A percentile compares a stretch with the other conserved stretches of the same genome.
Conservation (phyloP, 495 filamentous ascomycete species). For the Penicillium soppii region DNA sequence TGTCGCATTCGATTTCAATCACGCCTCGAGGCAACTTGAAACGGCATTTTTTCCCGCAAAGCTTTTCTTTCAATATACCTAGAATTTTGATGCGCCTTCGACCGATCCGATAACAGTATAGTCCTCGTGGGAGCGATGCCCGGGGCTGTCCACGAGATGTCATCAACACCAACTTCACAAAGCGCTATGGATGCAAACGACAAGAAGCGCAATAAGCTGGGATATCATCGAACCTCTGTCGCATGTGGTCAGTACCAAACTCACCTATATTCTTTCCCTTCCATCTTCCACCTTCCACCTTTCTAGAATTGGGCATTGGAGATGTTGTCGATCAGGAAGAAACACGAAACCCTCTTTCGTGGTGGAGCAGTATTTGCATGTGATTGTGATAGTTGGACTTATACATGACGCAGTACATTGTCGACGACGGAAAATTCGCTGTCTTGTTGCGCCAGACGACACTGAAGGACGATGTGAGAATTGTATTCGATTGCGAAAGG, state of each 20-base stretch:
- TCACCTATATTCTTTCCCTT: neutral
- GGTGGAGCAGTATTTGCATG: neutral
- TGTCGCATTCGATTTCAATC: slow-evolving; percentile 10
- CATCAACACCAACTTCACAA: slow-evolving; percentile 67
- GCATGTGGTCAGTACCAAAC: slow-evolving; percentile 79
- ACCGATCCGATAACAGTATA: slow-evolving; percentile 29
- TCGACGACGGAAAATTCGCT: slow-evolving; percentile 92
- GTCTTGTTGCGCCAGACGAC: slow-evolving; percentile 77
- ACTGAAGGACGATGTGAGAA: slow-evolving; percentile 84
- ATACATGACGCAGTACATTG: slow-evolving; percentile 69
- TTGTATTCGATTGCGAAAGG: slow-evolving; percentile 94
- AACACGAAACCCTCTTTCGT: neutral
- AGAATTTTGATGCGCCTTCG: slow-evolving; percentile 35
- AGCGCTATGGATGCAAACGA: slow-evolving; percentile 56
- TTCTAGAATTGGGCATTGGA: neutral
- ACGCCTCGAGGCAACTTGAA: slow-evolving; percentile 1
- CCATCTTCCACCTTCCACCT: too few relatives aligned
- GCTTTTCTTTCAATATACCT: slow-evolving; percentile 12
- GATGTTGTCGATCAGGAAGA: neutral
- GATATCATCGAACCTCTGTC: slow-evolving; percentile 95
- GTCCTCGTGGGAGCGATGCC: slow-evolving; percentile 39
- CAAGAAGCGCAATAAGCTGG: slow-evolving; percentile 93
- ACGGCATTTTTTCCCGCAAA: neutral
- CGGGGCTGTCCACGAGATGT: slow-evolving; percentile 56
- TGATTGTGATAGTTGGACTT: slow-evolving; percentile 7